phyloP scores from a whole-genome alignment of 1,284 basidiomycete genomes.

The Leccinum pallidistipes region DNA sequence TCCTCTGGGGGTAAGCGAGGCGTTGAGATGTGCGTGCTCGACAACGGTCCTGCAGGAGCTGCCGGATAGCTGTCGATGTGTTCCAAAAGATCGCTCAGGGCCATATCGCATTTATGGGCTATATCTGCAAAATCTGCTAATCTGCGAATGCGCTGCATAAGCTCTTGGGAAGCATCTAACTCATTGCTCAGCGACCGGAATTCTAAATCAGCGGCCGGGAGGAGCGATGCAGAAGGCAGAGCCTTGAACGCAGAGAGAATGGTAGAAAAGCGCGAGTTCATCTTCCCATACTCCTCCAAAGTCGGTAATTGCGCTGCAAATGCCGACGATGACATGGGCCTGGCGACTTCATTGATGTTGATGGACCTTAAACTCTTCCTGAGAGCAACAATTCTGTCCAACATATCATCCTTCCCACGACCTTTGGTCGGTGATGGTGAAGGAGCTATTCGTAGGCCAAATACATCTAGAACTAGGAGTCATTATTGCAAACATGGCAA shows the following conservation, averaged over 20 bases:
- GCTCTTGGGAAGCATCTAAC: conserved; percentile 47
- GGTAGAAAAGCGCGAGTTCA: conserved; percentile 47
- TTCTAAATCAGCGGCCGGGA: conserved; percentile 50
- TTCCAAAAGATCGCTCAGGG: conserved; percentile 77
- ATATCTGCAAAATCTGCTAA: conserved; percentile 52
- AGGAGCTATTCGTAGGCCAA: conserved; percentile 45
- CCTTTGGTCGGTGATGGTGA: conserved; percentile 34
- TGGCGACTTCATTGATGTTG: conserved; percentile 54
- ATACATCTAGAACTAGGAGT: conserved; percentile 48
- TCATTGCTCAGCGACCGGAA: conserved; percentile 61
- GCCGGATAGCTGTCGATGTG: conserved; percentile 77
- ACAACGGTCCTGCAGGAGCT: conserved; percentile 50
- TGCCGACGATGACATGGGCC: conserved; percentile 38
- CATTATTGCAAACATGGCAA: conserved; percentile 3
- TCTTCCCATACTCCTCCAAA: conserved; percentile 43
- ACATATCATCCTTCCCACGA: conserved; percentile 39
- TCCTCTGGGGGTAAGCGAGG: conserved; percentile 54
- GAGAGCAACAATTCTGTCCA: conserved; percentile 44
- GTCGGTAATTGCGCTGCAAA: conserved; percentile 53
- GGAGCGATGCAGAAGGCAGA: conserved; percentile 47
- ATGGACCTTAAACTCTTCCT: conserved; percentile 62
- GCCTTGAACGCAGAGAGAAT: conserved; percentile 47
- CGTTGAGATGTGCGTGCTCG: conserved; percentile 48
- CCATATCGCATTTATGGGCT: conserved; percentile 62
- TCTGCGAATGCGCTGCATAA: conserved; percentile 51